Evolutionary conservation across 176 grass and related monocot genomes (phyloP).

Genomic region (Zea luxurians): DNA sequence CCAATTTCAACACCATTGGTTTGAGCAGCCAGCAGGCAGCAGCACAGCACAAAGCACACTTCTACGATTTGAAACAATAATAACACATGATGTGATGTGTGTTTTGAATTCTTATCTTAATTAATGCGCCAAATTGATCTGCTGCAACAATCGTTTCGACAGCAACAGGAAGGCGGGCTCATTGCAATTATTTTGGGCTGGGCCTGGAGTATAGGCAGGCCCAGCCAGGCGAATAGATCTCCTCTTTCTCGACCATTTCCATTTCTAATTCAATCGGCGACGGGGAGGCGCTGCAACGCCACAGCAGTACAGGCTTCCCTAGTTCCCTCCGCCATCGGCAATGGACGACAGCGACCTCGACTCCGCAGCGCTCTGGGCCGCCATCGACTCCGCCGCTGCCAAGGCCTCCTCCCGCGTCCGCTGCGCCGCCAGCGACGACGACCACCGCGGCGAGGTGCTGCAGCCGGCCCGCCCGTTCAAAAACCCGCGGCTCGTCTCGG

Average conservation of each 20-base stretch:
- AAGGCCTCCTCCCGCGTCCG: neutral
- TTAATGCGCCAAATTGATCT: neutral
- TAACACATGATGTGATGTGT: neutral
- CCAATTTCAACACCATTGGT: too few species aligned
- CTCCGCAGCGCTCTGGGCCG: conserved; percentile 78
- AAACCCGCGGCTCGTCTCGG: conserved; percentile 43
- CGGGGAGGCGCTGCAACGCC: neutral
- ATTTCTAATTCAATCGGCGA: neutral
- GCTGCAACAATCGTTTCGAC: neutral
- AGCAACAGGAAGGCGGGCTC: neutral
- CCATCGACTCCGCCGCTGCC: conserved; percentile 32
- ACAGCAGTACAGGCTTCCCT: neutral
- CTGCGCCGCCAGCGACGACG: conserved; percentile 26
- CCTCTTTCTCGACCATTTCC: neutral
- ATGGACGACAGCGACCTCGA: conserved; percentile 77
- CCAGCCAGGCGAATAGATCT: neutral
- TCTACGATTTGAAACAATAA: neutral
- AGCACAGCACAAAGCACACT: too few species aligned
- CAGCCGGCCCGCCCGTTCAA: conserved; percentile 61
- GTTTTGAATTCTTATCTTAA: neutral
- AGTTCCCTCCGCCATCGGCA: neutral
- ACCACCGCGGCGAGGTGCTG: conserved; percentile 54
- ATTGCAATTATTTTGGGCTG: neutral
- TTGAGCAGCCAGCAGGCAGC: too few species aligned
- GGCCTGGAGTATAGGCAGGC: neutral